A percentile compares a stretch with the other conserved stretches of the same genome.
These are phyloP conservation scores for Colletotrichum sp. DNA, from an alignment of 2,329 filamentous ascomycete species.

Conservation along the genomic window DNA sequence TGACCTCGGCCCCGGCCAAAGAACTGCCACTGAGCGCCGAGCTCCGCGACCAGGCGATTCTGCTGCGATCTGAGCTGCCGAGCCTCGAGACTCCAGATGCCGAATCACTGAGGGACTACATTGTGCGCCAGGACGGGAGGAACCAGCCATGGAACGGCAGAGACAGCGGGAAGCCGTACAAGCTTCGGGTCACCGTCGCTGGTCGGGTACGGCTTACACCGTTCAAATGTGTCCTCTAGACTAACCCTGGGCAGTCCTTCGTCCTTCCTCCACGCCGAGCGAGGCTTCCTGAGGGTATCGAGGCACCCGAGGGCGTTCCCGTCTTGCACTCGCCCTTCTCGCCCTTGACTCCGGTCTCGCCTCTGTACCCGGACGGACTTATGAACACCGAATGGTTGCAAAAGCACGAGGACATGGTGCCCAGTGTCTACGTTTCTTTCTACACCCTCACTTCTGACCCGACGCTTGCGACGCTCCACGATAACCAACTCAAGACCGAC, in stretches of 20 bases:
- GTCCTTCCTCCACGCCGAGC: slow-evolving; percentile 64
- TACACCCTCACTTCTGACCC: slow-evolving; percentile 78
- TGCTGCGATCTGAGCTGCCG: slow-evolving; percentile 75
- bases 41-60: slow-evolving; percentile 62
- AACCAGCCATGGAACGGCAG: slow-evolving; percentile 70
- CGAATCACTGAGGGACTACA: slow-evolving; percentile 67
- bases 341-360: slow-evolving; percentile 82
- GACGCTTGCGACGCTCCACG: slow-evolving; percentile 76
- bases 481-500: slow-evolving; percentile 87
- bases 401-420: slow-evolving; percentile 87
- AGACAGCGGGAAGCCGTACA: slow-evolving; percentile 54
- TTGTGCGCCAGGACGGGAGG: slow-evolving; percentile 69
- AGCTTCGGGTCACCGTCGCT: slow-evolving; percentile 74
- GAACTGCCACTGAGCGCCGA: slow-evolving; percentile 50
- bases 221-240: slow-evolving; percentile 22
- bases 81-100: slow-evolving; percentile 70
- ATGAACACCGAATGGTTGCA: slow-evolving; percentile 82
- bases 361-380: slow-evolving; percentile 88
- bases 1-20: slow-evolving; percentile 50
- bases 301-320: slow-evolving; percentile 50
- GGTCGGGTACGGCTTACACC: slow-evolving; percentile 72
- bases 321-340: slow-evolving; percentile 91
- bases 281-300: slow-evolving; percentile 55
- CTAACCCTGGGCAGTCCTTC: slow-evolving; percentile 50
- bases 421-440: slow-evolving; percentile 81